Conservation (phyloP, 805 yeast genomes). For the Isabelozyma pseudorhagii region DNA sequence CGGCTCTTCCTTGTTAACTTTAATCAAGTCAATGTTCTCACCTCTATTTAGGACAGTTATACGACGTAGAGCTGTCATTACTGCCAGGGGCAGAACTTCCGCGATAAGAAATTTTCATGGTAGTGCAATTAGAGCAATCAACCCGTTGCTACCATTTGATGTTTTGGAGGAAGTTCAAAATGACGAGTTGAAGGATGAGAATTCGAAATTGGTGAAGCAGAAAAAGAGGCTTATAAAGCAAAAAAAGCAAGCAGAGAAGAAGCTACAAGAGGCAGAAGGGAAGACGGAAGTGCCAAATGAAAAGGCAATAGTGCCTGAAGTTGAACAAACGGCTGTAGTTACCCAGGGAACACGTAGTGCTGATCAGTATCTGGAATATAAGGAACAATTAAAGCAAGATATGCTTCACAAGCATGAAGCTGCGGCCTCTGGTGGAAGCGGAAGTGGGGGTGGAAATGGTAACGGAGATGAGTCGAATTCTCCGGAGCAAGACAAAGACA, state of each 20-base stretch:
- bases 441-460: constrained; percentile 6
- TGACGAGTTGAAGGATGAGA: constrained; percentile 27
- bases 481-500: not conserved
- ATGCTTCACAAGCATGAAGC: not conserved
- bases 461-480: not conserved
- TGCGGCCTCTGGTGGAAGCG: constrained; percentile 1
- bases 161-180: constrained; percentile 33
- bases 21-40: not conserved
- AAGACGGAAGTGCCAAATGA: constrained; percentile 7
- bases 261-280: constrained; percentile 2
- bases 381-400: not conserved
- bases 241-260: constrained; percentile 12
- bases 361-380: not conserved
- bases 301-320: constrained; percentile 2
- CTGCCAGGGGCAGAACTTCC: not conserved
- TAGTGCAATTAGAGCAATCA: constrained; percentile 12
- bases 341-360: constrained; percentile 5
- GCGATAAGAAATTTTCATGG: not conserved
- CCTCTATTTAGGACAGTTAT: not conserved
- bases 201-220: constrained; percentile 24
- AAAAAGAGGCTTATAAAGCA: constrained; percentile 22
- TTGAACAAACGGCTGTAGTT: not conserved
- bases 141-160: constrained; percentile 42
- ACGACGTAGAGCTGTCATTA: not conserved
- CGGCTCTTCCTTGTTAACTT: too few relatives aligned